Conservation (phyloP, 169 alveolate species). For the Fabrea salina region DNA sequence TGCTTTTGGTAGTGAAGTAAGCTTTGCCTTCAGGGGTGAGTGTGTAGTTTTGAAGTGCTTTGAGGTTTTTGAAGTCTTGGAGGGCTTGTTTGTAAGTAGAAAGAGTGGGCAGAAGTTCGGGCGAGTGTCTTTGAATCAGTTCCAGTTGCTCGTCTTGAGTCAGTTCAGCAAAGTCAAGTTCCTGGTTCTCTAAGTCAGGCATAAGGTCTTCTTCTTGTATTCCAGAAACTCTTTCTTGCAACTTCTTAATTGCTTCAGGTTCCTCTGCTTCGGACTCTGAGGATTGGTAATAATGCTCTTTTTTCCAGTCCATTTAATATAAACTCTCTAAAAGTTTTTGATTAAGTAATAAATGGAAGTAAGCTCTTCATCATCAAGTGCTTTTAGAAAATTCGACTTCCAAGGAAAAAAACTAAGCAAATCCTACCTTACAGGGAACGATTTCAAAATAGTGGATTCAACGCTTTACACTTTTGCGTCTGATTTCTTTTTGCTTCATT, state of each 20-base stretch:
- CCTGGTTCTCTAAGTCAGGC: background rate
- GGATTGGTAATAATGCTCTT: too few relatives aligned
- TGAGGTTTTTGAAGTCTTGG: background rate
- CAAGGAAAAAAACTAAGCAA: too few relatives aligned
- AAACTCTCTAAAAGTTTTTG: too few relatives aligned
- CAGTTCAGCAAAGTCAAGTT: conserved; percentile 11
- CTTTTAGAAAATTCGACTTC: too few relatives aligned
- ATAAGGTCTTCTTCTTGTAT: background rate
- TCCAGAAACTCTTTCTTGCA: background rate
- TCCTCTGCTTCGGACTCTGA: conserved; percentile 19
- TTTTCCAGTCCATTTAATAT: too few relatives aligned
- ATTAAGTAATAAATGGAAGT: too few relatives aligned
- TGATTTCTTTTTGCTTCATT: too few relatives aligned
- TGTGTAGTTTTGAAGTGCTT: too few relatives aligned
- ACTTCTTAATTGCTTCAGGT: background rate
- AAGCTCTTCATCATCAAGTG: too few relatives aligned
- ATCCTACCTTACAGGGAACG: too few relatives aligned
- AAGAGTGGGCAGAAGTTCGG: background rate
- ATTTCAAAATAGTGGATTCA: too few relatives aligned
- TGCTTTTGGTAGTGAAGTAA: background rate
- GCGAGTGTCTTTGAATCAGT: conserved; percentile 15
- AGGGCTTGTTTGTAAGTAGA: background rate
- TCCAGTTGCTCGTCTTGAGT: conserved; percentile 20
- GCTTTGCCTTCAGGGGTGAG: background rate
- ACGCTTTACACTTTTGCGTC: too few relatives aligned